Base-by-base conservation (phyloP, 352 stramenopile species). In the Globisporangium sylvaticum region DNA sequence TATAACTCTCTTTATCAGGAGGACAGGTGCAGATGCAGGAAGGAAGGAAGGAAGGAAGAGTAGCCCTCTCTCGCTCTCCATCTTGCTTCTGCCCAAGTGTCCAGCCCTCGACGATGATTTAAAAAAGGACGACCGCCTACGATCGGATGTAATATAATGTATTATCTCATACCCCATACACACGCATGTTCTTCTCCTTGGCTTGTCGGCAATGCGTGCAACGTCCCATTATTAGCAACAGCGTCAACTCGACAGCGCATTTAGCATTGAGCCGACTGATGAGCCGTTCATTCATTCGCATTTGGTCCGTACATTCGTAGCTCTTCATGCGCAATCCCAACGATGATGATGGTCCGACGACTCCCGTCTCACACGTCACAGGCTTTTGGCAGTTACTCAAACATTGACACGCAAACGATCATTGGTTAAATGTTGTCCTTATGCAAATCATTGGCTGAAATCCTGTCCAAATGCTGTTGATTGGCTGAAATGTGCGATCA, bases 121-220 rank as follows among this genome's bases (percentile, higher is more conserved):
- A 62, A 62, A 62, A 62, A 61, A 39, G 39, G 27, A 12, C 18
- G 52, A 48, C 22, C 27, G 14, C 32, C 15, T 18, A 32, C 56
- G 56, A 65, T 65, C 48, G 59, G 46, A 59, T 66, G 46, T 66
- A 66, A 66, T 66, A 66, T 66, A 65, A 57, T 15, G 34, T 15
- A 18, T 42, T 14, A 62, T 62, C 52, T 53, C 53, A 58, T 54
- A 54, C 57, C 34, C 20, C 25, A 63, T 9, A 22, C 3, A 44
- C 14, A 18, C 14, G 14, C 50, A 10, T 22, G 0, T 22, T 50
- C 15, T n/a, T 39, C 34, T 2, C 10, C 9, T 39, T 15, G 10
- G 10, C 34, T 37, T 37, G 34, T 39, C 34, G 12, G 9, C 34
- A 39, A 39, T 9, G 12, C 34, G 10, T 9, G 12, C 34, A 39